Conservation (phyloP, 257 asterid species). For the Nicotiana sylvestris region DNA sequence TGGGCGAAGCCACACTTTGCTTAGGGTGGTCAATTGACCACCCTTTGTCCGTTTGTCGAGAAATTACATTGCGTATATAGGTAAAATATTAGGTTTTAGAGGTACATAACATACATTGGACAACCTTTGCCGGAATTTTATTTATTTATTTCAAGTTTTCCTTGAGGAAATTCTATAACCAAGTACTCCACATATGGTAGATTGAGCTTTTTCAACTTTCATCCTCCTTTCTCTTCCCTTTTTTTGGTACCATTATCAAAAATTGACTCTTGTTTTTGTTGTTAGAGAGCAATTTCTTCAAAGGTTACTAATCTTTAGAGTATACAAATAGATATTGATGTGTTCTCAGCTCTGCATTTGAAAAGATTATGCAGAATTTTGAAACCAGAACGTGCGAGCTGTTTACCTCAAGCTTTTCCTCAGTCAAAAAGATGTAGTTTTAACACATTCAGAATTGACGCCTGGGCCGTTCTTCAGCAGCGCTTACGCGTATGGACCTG, state of each 20-base stretch:
- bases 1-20: too few species aligned
- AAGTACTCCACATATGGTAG: background rate
- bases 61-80: too few species aligned
- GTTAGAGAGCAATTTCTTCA: background rate
- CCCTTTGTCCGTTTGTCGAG: too few species aligned
- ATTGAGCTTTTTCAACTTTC: background rate
- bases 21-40: too few species aligned
- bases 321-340: background rate
- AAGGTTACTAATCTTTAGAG: background rate
- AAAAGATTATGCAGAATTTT: background rate
- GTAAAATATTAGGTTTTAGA: too few species aligned
- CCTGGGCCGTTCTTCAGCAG: constrained; percentile 49
- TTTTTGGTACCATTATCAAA: background rate
- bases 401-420: constrained; percentile 5
- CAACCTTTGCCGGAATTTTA: too few species aligned
- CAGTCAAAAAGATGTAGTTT: background rate
- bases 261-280: background rate
- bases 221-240: background rate
- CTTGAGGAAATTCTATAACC: too few species aligned
- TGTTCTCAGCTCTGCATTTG: background rate
- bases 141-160: too few species aligned
- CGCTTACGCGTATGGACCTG: constrained; percentile 47
- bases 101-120: too few species aligned
- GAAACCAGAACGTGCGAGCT: background rate
- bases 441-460: constrained; percentile 10